Base-by-base conservation (phyloP, 257 asterid species). In the Echites panduratus region DNA sequence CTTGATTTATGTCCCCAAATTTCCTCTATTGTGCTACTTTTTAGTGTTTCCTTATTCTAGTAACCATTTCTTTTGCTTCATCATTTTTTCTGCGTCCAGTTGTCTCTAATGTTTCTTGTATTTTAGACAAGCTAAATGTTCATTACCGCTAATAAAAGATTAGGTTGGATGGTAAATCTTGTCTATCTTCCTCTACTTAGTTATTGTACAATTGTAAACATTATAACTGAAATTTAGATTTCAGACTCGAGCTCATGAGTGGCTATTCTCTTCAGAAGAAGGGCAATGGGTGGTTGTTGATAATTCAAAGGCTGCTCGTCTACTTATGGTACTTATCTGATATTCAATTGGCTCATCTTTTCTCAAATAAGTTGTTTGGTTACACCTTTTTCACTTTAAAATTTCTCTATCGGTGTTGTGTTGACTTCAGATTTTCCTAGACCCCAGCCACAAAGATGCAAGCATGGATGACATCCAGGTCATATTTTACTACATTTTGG, bases 231-330 rank as follows among this genome's bases (percentile, higher is more conserved):
- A 74, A 44, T 76, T 82, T 62, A 76, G 74, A 76, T 90, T 87
- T 86, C 92, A 95, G 99, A 75, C 77, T 75, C 90, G 97, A 84
- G 92, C 86, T 81, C 85, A 77, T 75, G 97, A 90, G 78, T 95
- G 99, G 99, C 88, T 95, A 75, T 92, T 84, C 81, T 82, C 98
- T 58, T 83, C 98, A 70, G 94, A 85, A 82, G 94, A 90, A 89
- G 99, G 99, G 59, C 99, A 92, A 79, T 85, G 97, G 96, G 70
- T 85, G 69, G 83, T 95, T 75, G 90, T 90, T 74, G 92, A 63
- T 78, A 92, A 86, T 77, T 79, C 98, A 27, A 90, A 88, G 82
- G 87, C 92, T 82, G 92, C 96, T 78, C 95, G 99, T 71, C 82
- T 92, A 43, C 76, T 89, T 64, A 83, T 95, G 91, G 99, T 92